A percentile compares a stretch with the other conserved stretches of the same genome.
Evolutionary conservation across 2,329 filamentous ascomycete genomes (phyloP).

Genomic region (Beauveria medogensis): DNA sequence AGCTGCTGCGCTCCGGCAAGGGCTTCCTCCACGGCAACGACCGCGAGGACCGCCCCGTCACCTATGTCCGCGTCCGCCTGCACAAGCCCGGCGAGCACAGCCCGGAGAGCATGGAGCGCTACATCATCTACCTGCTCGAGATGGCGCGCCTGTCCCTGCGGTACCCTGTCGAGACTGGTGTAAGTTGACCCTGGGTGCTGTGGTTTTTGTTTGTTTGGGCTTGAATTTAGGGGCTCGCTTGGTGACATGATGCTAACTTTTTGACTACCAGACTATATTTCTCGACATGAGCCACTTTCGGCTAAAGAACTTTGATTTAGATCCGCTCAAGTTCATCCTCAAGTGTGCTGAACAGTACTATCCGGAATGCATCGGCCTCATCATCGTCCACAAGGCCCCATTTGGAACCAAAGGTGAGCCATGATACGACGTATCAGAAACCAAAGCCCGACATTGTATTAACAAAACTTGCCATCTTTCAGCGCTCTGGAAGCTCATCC

Average conservation of each 20-base stretch:
- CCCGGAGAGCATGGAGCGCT: conserved; percentile 68
- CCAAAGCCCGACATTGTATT: conserved; percentile 11
- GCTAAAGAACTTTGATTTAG: conserved; percentile 88
- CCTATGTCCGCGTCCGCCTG: conserved; percentile 66
- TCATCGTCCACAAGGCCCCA: conserved; percentile 83
- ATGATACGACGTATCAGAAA: conserved; percentile 6
- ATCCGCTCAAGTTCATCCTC: conserved; percentile 91
- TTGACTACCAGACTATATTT: conserved; percentile 57
- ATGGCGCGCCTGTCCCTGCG: conserved; percentile 71
- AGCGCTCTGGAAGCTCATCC: conserved; percentile 84
- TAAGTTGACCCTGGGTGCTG: conserved; percentile 36
- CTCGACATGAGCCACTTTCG: conserved; percentile 88
- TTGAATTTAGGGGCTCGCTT: too few species aligned
- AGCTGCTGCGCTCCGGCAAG: conserved; percentile 78
- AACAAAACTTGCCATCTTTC: background rate
- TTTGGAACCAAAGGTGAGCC: conserved; percentile 76
- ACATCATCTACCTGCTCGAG: conserved; percentile 83
- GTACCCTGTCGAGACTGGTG: conserved; percentile 74
- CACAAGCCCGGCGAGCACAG: conserved; percentile 71
- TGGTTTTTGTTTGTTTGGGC: background rate
- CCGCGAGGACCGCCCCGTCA: conserved; percentile 70
- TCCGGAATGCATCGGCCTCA: conserved; percentile 73
- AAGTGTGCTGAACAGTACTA: conserved; percentile 95
- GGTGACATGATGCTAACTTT: conserved; percentile 16
- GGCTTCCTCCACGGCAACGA: conserved; percentile 78